These are phyloP conservation scores for Salvia hispanica DNA, from an alignment of 257 asterid species.

Conservation along the genomic window DNA sequence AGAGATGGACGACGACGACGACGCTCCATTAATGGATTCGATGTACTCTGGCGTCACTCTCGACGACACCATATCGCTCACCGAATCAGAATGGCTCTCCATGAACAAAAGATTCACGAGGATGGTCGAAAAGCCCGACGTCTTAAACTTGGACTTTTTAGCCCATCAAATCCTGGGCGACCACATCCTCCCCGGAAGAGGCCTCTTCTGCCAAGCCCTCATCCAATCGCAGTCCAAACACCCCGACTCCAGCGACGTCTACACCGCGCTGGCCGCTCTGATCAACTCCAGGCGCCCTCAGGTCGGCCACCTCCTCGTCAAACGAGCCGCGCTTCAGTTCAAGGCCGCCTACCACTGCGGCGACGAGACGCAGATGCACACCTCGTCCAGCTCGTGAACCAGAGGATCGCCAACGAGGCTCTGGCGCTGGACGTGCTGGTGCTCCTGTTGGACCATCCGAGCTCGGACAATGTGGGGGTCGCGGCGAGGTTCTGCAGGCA, in stretches of 20 bases:
- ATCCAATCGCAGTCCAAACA: too few relatives aligned
- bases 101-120: constrained; percentile 23
- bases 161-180: constrained; percentile 35
- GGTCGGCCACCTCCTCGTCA: too few relatives aligned
- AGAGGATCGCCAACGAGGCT: constrained; percentile 28
- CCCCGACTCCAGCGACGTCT: too few relatives aligned
- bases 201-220: too few relatives aligned
- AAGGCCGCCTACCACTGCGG: too few relatives aligned
- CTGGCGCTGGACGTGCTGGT: constrained; percentile 29
- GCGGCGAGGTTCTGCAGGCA: constrained; percentile 43
- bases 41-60: constrained; percentile 5
- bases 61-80: not conserved
- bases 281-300: too few relatives aligned
- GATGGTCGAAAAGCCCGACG: constrained; percentile 14
- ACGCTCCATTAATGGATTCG: not conserved
- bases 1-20: not conserved
- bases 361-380: constrained; percentile 16
- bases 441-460: constrained; percentile 37
- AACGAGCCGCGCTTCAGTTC: too few relatives aligned
- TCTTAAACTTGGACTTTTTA: constrained; percentile 19
- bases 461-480: constrained; percentile 34
- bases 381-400: constrained; percentile 37
- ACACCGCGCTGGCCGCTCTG: too few relatives aligned
- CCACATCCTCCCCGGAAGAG: not conserved
- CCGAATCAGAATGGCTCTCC: constrained; percentile 27